Conservation (phyloP, 164 flowering plant genomes). For the Stephania japonica region DNA sequence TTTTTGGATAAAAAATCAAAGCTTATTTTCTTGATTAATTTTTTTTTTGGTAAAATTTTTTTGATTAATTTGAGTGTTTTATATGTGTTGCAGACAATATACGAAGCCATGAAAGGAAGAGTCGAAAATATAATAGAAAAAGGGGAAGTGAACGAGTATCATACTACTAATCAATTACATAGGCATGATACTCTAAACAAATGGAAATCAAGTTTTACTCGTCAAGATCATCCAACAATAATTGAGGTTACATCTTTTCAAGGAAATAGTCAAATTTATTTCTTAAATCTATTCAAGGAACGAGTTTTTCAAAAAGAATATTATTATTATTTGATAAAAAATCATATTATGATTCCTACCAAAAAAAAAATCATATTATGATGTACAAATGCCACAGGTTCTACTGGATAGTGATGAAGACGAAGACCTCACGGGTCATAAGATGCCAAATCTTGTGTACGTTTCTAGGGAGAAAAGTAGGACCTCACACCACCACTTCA, state of each 20-base stretch:
- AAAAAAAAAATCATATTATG: too few species aligned
- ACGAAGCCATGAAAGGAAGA: constrained; percentile 29
- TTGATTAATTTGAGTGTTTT: not conserved
- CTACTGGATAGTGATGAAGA: constrained; percentile 41
- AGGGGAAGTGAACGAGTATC: constrained; percentile 21
- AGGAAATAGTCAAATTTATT: not conserved
- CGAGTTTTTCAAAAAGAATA: too few species aligned
- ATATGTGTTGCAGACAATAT: constrained; percentile 21
- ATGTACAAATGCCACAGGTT: constrained; percentile 28
- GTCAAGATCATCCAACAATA: constrained; percentile 33
- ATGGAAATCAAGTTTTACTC: constrained; percentile 31
- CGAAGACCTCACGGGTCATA: constrained; percentile 35
- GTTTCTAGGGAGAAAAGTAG: constrained; percentile 62
- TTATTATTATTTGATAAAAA: too few species aligned
- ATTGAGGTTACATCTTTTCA: constrained; percentile 21
- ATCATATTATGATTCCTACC: too few species aligned
- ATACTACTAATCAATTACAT: not conserved
- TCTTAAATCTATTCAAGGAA: too few species aligned
- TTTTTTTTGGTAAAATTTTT: too few species aligned
- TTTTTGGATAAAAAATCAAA: too few species aligned
- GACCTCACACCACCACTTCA: constrained; percentile 53
- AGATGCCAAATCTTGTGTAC: constrained; percentile 71
- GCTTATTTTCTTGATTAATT: too few species aligned
- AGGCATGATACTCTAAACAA: constrained; percentile 20
- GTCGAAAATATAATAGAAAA: constrained; percentile 25